Conservation (phyloP, 441 rosid genomes). For the Pelargonium myrrhifolium region DNA sequence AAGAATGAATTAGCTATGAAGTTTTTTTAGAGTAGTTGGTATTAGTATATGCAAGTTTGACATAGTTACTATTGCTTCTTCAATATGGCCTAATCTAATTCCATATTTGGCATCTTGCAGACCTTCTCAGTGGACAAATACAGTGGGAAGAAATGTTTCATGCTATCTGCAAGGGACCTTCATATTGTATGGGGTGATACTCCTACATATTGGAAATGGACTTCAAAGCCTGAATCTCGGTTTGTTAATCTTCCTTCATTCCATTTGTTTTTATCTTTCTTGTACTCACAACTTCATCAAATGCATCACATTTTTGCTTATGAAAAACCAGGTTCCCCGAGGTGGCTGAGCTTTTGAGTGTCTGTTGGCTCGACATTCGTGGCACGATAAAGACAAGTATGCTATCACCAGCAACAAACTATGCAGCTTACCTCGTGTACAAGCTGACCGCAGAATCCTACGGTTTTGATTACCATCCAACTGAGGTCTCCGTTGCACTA, state of each 20-base stretch:
- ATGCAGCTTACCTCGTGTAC: background rate
- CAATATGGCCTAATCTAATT: background rate
- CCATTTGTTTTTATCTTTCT: background rate
- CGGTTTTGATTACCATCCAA: background rate
- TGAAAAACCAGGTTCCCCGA: background rate
- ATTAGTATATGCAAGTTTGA: no score
- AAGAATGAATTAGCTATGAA: background rate
- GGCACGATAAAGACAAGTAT: background rate
- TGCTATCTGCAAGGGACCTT: background rate
- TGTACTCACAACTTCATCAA: background rate
- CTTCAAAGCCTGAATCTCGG: background rate
- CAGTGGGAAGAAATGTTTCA: background rate
- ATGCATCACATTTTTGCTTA: background rate
- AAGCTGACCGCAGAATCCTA: background rate
- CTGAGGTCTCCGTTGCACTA: background rate
- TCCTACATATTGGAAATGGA: constrained; percentile 2
- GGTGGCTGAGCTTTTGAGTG: background rate
- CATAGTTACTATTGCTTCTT: background rate
- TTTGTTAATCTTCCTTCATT: background rate
- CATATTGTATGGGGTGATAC: background rate
- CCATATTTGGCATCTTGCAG: background rate
- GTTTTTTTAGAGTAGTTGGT: background rate
- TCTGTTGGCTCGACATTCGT: background rate
- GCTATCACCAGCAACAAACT: background rate
- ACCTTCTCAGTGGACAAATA: background rate